Base-by-base conservation (phyloP, 2,329 filamentous ascomycete genomes). In the Diaporthe sp. region DNA sequence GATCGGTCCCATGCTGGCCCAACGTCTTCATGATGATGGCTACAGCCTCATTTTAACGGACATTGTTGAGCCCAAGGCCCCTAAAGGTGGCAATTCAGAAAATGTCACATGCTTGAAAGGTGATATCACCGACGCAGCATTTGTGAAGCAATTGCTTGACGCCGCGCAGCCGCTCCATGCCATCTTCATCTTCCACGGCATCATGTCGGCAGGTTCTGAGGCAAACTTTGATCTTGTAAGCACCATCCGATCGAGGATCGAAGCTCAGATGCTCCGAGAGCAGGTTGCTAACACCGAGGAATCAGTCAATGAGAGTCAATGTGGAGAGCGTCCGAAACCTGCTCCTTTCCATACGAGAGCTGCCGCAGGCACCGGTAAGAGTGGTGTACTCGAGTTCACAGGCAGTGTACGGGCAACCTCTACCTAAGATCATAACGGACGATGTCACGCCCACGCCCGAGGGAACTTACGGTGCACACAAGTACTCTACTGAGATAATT, bases 191-290 rank as follows among this genome's bases (percentile, higher is more conserved):
- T 90, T 93, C 81, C 91, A 93, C 82, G 91, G 91, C 77, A 92
- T 93, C 85, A 93, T 93, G 91, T 92, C 91, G 0, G 88, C 88
- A 17, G 90, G 90, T 8, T 89, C 90, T 22, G 91, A 93, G 82
- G 89, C 89, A 57, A 87, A 92, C 82, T 90, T 89, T 77, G 88
- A 90, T 69, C 84, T 92, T 55, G 74, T 75, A 55, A 75, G 68
- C 8, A 62, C 25, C 9, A n/a, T 62, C 8, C 15, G 62, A 31
- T 39, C 12, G 25, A 22, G 42, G 8, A 28, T 15, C 34, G 25
- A 19, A 31, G 46, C n/a, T 22, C 15, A 28, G 10, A 22, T 15
- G 5, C 12, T 19, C 3, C 3, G 28, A 39, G 46, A 25, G 46
- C 42, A 46, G 72, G 7, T 15, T 8, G 42, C 72, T 74, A 25